A percentile compares a stretch with the other conserved stretches of the same genome.
Conservation (phyloP, 306 rosid genomes). For the Castanospermum australe region DNA sequence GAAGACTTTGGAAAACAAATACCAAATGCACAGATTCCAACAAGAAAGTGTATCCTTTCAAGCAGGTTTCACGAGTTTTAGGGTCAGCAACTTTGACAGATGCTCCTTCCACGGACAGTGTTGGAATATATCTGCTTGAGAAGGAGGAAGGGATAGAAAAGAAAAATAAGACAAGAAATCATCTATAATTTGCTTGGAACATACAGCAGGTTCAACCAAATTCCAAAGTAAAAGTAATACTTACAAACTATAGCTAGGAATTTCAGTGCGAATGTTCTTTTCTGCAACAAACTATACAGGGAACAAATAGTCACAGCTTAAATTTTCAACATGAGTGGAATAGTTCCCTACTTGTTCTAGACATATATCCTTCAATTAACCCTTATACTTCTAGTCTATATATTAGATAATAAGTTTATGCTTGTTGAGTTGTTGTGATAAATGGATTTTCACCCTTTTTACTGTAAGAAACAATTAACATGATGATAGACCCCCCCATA, state of each 20-base stretch:
- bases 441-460: not conserved
- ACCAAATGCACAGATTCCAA: constrained; percentile 64
- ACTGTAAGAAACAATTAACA: not conserved
- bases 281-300: constrained; percentile 63
- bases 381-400: constrained; percentile 12
- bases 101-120: constrained; percentile 60
- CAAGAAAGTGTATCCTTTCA: constrained; percentile 73
- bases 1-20: constrained; percentile 18
- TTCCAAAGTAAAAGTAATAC: constrained; percentile 39
- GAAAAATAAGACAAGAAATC: constrained; percentile 7
- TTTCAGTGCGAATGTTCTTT: constrained; percentile 54
- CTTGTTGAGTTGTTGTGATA: constrained; percentile 5
- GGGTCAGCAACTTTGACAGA: constrained; percentile 73
- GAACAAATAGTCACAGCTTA: constrained; percentile 38
- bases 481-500: no score
- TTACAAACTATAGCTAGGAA: constrained; percentile 72
- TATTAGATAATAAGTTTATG: constrained; percentile 20
- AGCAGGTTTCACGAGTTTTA: constrained; percentile 68
- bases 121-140: constrained; percentile 63
- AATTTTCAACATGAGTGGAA: constrained; percentile 8
- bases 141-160: constrained; percentile 8
- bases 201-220: constrained; percentile 16
- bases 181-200: constrained; percentile 31
- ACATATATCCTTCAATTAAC: not conserved
- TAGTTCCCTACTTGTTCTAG: not conserved